Evolutionary conservation across 345 rosid species (phyloP), one percentile per base, ranked within the genome.

Genomic region (Dimocarpus longan): DNA sequence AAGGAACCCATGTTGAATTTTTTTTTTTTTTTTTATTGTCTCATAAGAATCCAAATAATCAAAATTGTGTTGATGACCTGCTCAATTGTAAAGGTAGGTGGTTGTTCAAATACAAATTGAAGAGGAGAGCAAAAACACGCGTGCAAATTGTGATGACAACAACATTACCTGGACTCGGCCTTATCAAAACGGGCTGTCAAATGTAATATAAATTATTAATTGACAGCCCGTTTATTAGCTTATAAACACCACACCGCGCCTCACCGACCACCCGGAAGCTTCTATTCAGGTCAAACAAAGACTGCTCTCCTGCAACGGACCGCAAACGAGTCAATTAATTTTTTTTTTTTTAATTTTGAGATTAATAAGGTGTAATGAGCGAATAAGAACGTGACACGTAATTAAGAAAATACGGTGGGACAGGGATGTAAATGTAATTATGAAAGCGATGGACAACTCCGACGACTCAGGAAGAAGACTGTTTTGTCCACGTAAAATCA

Each of bases 1-100:
- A 94, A 85, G 71, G 93, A 94, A 87, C 92, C 87, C 98, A 96
- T 96, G 24, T 46, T 71, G 81, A 69, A 80, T 7, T 11, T 46
- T 7, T 7, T 3, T 11, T 46, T 11, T 46, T 44, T 44, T 44
- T 11, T 11, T 46, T 46, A 46, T 46, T 46, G 52, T 46, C 78
- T 80, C 86, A 84, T 79, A 81, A 80, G 82, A 86, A 39, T 63
- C 28, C 75, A 44, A 65, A 8, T 42, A 70, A 73, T 18, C 65
- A 56, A 67, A 74, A 66, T 39, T 28, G 71, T 32, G 4, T 3
- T 32, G 68, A 76, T 62, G 71, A 79, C 78, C 83, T 80, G 83
- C 78, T 42, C 39, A 67, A 46, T 32, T 32, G 37, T 3, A 32
- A 1, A 32, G 37, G 37, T 3, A 32, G 37, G 37, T 3, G 37